Conservation (phyloP, 2,329 filamentous ascomycete species). For the Cladosporium sp. region DNA sequence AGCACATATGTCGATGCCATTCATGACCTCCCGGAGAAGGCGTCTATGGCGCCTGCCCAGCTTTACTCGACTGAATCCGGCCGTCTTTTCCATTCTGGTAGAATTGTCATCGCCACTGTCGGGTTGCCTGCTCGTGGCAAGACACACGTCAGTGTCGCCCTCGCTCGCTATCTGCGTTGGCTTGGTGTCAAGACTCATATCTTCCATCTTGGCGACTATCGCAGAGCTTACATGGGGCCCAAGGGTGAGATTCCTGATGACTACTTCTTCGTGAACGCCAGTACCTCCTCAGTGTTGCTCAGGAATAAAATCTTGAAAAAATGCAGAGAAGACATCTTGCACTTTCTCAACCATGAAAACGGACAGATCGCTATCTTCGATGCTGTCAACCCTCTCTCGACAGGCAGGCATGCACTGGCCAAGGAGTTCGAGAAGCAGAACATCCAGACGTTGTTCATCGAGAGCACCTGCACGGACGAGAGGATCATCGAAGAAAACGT, state of each 20-base stretch:
- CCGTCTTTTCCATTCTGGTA: slow-evolving; percentile 91
- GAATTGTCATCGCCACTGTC: slow-evolving; percentile 96
- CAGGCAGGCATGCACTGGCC: slow-evolving; percentile 77
- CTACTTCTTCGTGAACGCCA: slow-evolving; percentile 96
- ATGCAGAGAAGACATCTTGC: slow-evolving; percentile 94
- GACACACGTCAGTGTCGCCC: slow-evolving; percentile 95
- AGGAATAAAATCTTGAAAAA: slow-evolving; percentile 97
- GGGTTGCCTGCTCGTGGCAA: slow-evolving; percentile 93
- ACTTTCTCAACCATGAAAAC: slow-evolving; percentile 94
- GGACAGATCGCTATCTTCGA: slow-evolving; percentile 98
- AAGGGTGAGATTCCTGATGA: slow-evolving; percentile 87
- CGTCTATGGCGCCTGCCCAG: slow-evolving; percentile 87
- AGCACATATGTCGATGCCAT: slow-evolving; percentile 97
- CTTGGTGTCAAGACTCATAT: slow-evolving; percentile 97
- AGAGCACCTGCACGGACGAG: slow-evolving; percentile 92
- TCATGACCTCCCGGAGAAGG: slow-evolving; percentile 83
- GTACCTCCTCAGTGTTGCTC: slow-evolving; percentile 85
- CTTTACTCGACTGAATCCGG: slow-evolving; percentile 98
- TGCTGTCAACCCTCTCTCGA: slow-evolving; percentile 88
- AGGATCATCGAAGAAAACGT: slow-evolving; percentile 95
- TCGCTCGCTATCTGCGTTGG: slow-evolving; percentile 94
- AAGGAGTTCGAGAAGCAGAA: slow-evolving; percentile 98
- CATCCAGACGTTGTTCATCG: slow-evolving; percentile 93
- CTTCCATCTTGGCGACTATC: slow-evolving; percentile 96
- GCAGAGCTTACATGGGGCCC: slow-evolving; percentile 82